phyloP scores from a whole-genome alignment of 176 grass and related monocot species.

The Aegilops bicornis region DNA sequence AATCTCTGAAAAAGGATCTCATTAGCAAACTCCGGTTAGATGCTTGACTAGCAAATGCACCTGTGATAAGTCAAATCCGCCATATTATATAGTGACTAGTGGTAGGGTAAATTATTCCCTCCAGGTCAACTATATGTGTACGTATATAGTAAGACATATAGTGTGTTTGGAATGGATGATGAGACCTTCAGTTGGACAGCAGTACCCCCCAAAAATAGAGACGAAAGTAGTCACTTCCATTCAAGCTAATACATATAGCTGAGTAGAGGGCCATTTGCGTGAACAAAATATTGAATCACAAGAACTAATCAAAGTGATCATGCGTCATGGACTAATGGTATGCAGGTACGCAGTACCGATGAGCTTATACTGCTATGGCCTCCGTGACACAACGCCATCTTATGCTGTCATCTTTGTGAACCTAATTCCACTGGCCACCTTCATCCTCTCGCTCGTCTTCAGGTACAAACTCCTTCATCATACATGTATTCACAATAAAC shows the following conservation, averaged over 20 bases:
- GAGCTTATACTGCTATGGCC: constrained; percentile 55
- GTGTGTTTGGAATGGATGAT: background rate
- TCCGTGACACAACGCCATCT: constrained; percentile 48
- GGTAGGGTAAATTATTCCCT: background rate
- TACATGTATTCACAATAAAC: background rate
- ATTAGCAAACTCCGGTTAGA: background rate
- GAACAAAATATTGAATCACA: background rate
- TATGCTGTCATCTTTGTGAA: constrained; percentile 53
- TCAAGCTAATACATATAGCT: background rate
- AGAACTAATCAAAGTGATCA: background rate
- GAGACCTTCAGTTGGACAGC: background rate
- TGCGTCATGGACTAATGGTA: background rate
- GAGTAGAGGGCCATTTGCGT: background rate
- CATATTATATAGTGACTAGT: background rate
- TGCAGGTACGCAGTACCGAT: constrained; percentile 52
- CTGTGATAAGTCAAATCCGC: background rate
- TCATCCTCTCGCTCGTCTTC: constrained; percentile 46
- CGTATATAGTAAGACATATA: too few relatives aligned
- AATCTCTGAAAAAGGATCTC: background rate
- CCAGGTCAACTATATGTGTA: background rate
- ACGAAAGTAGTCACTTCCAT: background rate
- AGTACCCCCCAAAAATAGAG: background rate
- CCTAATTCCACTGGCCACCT: constrained; percentile 48
- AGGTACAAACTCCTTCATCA: constrained; percentile 22
- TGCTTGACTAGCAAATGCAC: background rate